Base-by-base conservation (phyloP, 1,284 basidiomycete genomes). In the Takashimella tepidaria region DNA sequence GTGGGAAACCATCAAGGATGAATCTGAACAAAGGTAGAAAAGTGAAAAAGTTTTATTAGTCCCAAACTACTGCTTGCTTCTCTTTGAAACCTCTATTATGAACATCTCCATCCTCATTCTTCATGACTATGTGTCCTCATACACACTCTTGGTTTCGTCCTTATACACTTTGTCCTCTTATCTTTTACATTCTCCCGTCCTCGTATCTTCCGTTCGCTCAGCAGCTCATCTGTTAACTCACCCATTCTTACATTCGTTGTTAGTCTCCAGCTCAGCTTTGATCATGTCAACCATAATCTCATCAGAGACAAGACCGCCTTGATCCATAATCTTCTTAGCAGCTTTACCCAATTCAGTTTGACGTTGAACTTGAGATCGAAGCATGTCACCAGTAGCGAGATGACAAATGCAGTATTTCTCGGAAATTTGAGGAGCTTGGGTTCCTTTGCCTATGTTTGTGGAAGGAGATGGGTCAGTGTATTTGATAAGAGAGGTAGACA, bases 401-500 rank as follows among this genome's bases (percentile, higher is more conserved):
- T 98, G 95, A 81, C 95, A 98, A 50, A 98, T 85, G 73, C 90
- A 92, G 82, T 88, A 98, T 73, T 89, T 84, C 61, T 92, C 86
- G 50, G 87, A 84, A 77, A 98, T 95, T 74, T 83, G 84, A 22
- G 96, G 95, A 1, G 92, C 95, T 77, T 98, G 95, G 1, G 95
- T 98, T 46, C 95, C 95, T 82, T 98, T 98, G 64, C 92, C 92
- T n/a, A n/a, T n/a, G n/a, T n/a, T n/a, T n/a, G n/a, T n/a, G n/a
- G n/a, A n/a, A 95, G 65, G 26, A 37, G 21, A 45, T 45, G 19
- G 50, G 31, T 37, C 31, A n/a, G 12, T 22, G n/a, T n/a, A 23
- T 41, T 13, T 40, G 41, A 21, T 54, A n/a, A n/a, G n/a, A n/a
- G n/a, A n/a, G 5, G 42, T 42, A 16, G 16, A 27, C 22, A 19